Conservation (phyloP, 331 rosid species). For the Dryas integrifolia region DNA sequence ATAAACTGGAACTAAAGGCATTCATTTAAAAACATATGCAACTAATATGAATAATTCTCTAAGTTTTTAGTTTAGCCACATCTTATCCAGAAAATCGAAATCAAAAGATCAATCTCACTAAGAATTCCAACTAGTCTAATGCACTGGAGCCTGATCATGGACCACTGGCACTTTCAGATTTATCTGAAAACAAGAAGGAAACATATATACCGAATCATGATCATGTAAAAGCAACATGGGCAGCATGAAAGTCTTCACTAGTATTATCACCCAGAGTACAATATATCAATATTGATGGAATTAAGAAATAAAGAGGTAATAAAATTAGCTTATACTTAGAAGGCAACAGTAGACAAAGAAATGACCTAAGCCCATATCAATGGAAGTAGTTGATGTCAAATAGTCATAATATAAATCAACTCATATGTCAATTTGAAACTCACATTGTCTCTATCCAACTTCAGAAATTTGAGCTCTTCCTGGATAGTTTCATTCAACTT, state of each 20-base stretch:
- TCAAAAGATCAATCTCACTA: no score
- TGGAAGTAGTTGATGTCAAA: background rate
- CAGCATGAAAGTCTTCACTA: background rate
- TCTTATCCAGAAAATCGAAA: no score
- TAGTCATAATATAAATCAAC: background rate
- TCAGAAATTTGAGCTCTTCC: slow-evolving; percentile 64
- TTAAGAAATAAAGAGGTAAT: background rate
- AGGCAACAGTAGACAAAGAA: no score
- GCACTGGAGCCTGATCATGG: no score
- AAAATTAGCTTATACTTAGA: no score
- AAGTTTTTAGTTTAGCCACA: no score
- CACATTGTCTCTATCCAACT: slow-evolving; percentile 64
- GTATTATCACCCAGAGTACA: background rate
- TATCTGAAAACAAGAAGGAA: no score
- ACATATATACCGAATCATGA: background rate
- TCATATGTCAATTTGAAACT: slow-evolving; percentile 27
- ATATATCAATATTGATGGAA: background rate
- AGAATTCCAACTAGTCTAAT: no score
- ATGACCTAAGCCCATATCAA: no score
- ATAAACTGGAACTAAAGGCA: background rate
- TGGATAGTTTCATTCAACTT: slow-evolving; percentile 60
- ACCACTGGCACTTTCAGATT: no score
- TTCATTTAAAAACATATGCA: background rate
- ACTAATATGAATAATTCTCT: background rate
- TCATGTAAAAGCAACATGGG: background rate